Percentiles rank a stretch among this genome's conserved stretches.
Conservation (phyloP, 768 basidiomycete genomes). For the Pulveroboletus sp. region DNA sequence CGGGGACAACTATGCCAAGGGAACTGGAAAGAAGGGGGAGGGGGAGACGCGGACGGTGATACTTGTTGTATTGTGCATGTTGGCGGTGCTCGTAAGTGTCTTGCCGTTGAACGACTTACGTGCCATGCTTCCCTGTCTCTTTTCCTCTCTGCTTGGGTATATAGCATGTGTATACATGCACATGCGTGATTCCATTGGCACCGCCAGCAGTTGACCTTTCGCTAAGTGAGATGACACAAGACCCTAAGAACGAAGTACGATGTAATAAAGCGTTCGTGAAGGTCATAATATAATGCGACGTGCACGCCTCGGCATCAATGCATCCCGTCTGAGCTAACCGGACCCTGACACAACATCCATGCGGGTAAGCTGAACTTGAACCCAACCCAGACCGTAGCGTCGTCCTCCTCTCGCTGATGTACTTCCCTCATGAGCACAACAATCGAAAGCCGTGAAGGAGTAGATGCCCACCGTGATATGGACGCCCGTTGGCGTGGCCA, state of each 20-base stretch:
- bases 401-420: not conserved
- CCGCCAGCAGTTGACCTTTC: too few species aligned
- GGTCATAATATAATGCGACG: too few species aligned
- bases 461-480: not conserved
- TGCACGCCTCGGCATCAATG: not conserved
- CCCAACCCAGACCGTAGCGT: not conserved
- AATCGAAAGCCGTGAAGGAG: too few species aligned
- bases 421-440: not conserved
- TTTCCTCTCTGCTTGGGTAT: too few species aligned
- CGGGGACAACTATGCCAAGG: too few species aligned
- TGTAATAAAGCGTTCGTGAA: not conserved
- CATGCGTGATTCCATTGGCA: too few species aligned
- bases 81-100: not conserved
- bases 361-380: not conserved
- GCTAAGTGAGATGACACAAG: not conserved
- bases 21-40: not conserved
- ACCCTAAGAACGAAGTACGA: too few species aligned
- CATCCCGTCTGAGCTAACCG: not conserved
- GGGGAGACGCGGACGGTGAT: not conserved
- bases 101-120: constrained; percentile 11
- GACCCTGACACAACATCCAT: not conserved
- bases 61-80: not conserved
- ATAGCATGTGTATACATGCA: not conserved
- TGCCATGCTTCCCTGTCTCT: not conserved
- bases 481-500: not conserved